phyloP scores from a whole-genome alignment of 78 protist species.

The Blattamonas nauphoetae region DNA sequence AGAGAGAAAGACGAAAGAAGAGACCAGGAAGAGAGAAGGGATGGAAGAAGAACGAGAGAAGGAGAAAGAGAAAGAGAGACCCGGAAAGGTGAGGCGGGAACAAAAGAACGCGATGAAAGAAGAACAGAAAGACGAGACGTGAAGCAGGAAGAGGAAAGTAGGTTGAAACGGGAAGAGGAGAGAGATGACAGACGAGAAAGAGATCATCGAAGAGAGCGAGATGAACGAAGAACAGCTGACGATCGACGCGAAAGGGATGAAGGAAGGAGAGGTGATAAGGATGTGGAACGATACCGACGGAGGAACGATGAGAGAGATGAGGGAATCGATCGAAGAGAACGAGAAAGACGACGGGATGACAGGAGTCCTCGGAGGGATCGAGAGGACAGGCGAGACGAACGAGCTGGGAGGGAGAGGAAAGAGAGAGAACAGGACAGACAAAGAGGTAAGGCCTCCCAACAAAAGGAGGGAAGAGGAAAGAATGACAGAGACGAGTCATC shows the following conservation, averaged over 20 bases:
- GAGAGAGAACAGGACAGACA: no score
- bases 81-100: not conserved
- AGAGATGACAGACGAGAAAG: not conserved
- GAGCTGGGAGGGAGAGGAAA: no score
- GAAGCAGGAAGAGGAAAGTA: not conserved
- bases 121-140: not conserved
- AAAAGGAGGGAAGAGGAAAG: no score
- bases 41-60: not conserved
- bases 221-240: not conserved
- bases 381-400: no score
- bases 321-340: no score
- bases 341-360: no score
- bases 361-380: no score
- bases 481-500: no score
- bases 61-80: not conserved
- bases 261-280: no score
- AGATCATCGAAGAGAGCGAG: not conserved
- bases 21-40: not conserved
- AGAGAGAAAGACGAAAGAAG: not conserved
- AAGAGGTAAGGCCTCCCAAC: no score
- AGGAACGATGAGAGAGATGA: no score
- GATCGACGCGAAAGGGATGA: not conserved
- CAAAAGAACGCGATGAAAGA: not conserved
- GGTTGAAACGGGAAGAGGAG: not conserved
- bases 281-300: no score